Evolutionary conservation across 1,284 basidiomycete genomes (phyloP).

Genomic region (Apiotrichum mycotoxinovorans): DNA sequence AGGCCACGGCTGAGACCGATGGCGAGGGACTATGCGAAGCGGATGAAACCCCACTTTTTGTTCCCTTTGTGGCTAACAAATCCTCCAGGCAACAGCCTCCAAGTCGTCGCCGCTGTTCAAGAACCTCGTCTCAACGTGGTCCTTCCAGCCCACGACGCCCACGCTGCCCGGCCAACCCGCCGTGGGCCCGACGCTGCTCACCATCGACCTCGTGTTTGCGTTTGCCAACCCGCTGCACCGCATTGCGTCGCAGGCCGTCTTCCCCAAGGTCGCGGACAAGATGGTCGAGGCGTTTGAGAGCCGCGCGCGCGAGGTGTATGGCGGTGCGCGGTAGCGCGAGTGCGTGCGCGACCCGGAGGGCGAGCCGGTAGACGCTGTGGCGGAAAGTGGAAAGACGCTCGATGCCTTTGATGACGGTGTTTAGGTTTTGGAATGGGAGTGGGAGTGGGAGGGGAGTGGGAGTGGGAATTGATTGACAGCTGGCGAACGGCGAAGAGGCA

Average conservation of each 20-base stretch:
- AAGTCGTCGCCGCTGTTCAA: slow-evolving; percentile 83
- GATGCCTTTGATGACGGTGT: no score
- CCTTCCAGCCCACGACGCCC: slow-evolving; percentile 14
- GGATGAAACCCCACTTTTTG: no score
- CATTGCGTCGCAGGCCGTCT: slow-evolving; percentile 72
- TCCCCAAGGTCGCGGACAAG: slow-evolving; percentile 76
- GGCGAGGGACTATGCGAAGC: no score
- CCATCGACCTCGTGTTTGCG: slow-evolving; percentile 75
- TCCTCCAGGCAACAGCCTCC: slow-evolving; percentile 63
- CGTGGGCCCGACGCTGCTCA: slow-evolving; percentile 64
- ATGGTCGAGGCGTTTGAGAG: slow-evolving; percentile 92
- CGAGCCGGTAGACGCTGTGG: no score
- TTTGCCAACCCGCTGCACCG: slow-evolving; percentile 86
- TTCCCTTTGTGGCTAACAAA: not conserved
- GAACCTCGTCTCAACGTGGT: slow-evolving; percentile 69
- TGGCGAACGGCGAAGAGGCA: no score
- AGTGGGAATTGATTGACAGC: no score
- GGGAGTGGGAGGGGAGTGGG: no score
- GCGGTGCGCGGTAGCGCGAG: slow-evolving; percentile 35
- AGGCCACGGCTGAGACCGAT: no score
- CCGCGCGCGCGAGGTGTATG: slow-evolving; percentile 69
- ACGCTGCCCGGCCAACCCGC: not conserved
- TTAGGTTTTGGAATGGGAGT: no score
- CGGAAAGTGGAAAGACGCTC: no score
- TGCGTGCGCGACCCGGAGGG: not conserved